These are phyloP conservation scores for Penicillium verrucosum DNA, from an alignment of 2,329 filamentous ascomycete species.

Conservation along the genomic window DNA sequence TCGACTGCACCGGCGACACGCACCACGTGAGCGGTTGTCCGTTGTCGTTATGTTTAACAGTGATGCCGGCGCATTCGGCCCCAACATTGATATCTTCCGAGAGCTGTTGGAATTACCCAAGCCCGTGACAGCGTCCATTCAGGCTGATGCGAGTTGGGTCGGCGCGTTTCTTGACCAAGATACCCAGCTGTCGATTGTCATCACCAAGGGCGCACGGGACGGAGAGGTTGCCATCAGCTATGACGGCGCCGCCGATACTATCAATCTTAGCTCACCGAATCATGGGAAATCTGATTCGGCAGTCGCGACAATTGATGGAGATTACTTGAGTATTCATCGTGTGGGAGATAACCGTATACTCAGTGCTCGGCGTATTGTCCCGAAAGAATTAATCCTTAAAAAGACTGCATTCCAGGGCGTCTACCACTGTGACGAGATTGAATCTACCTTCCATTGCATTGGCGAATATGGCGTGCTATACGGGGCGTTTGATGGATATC, in stretches of 20 bases:
- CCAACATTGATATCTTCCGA: constrained; percentile 33
- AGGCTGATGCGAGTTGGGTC: constrained; percentile 27
- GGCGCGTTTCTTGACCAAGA: constrained; percentile 42
- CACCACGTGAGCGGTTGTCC: constrained; percentile 35
- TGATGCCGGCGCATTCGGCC: constrained; percentile 29
- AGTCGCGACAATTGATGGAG: constrained; percentile 30
- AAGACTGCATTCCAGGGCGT: constrained; percentile 23
- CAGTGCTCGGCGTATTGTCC: constrained; percentile 21
- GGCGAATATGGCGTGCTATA: constrained; percentile 41
- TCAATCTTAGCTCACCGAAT: constrained; percentile 17
- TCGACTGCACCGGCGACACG: constrained; percentile 37
- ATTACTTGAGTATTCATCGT: constrained; percentile 28
- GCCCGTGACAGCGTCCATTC: not conserved
- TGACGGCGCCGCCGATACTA: constrained; percentile 19
- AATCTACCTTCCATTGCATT: constrained; percentile 37
- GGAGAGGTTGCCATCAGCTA: constrained; percentile 35
- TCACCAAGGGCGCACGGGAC: constrained; percentile 22
- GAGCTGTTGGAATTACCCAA: constrained; percentile 27
- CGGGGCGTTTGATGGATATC: constrained; percentile 43
- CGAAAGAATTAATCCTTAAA: constrained; percentile 8
- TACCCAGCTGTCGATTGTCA: constrained; percentile 33
- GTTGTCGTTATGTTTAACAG: constrained; percentile 45
- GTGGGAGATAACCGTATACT: constrained; percentile 30
- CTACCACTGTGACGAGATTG: constrained; percentile 38
- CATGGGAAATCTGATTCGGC: constrained; percentile 22